Conservation (phyloP, 2,329 filamentous ascomycete species). For the Pestalotiopsis sp. region DNA sequence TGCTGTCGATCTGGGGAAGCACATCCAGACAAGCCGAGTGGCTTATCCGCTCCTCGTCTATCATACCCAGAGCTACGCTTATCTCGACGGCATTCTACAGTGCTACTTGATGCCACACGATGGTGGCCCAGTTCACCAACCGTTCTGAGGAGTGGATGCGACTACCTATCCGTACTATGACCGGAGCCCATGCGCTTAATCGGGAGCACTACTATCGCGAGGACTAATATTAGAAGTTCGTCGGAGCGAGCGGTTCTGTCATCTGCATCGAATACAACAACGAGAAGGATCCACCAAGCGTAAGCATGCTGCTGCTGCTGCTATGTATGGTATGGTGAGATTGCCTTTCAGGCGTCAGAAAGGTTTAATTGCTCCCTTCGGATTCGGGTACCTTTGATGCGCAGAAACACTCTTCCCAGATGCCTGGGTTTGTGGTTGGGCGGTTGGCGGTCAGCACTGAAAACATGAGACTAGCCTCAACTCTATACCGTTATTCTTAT, state of each 20-base stretch:
- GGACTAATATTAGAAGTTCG: background rate
- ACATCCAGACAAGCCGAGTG: slow-evolving; percentile 9
- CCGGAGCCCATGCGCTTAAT: background rate
- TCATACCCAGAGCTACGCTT: slow-evolving; percentile 3
- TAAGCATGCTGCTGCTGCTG: background rate
- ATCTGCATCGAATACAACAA: background rate
- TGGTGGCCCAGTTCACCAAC: background rate
- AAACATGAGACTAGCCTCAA: slow-evolving; percentile 8
- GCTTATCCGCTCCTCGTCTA: slow-evolving; percentile 4
- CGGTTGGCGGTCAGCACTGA: slow-evolving; percentile 5
- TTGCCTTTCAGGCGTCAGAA: background rate
- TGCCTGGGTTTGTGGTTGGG: background rate
- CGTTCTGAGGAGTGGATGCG: background rate
- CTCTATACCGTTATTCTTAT: background rate
- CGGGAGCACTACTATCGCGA: background rate
- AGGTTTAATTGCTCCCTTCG: slow-evolving; percentile 5
- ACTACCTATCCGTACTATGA: background rate
- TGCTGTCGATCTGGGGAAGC: slow-evolving; percentile 14
- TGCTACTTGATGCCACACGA: background rate
- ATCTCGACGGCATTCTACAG: slow-evolving; percentile 4
- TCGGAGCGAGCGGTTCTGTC: background rate
- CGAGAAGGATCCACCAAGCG: background rate
- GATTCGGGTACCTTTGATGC: background rate
- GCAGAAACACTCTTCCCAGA: background rate
- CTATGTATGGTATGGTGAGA: background rate